Base-by-base conservation (phyloP, 2,329 filamentous ascomycete species). In the Neonectria hederae region DNA sequence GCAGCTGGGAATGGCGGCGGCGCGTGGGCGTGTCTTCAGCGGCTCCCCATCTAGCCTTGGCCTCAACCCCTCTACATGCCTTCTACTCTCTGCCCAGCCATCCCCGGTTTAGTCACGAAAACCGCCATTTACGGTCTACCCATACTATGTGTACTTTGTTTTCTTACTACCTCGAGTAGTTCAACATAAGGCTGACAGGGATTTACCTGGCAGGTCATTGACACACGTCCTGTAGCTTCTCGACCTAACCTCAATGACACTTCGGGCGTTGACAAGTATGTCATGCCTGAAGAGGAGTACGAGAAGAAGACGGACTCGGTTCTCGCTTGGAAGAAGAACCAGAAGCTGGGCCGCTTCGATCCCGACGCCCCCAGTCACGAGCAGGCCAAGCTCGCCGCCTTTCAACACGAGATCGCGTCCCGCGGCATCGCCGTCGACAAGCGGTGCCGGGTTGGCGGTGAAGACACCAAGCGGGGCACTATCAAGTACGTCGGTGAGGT, bases 321-420 rank as follows among this genome's bases (percentile, higher is more conserved):
- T 14, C 87, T 97, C 24, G 92, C 94, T 6, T 98, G 94, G 94
- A 99, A 99, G 82, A 95, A 92, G 81, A 83, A 89, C n/a, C 90
- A 97, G 79, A 94, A 97, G 77, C 87, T 98, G n/a, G 96, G 96
- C 54, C 92, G 96, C 38, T 99, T 99, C 80, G 93, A 98, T 76
- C 96, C 96, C 13, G 85, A 90, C 72, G 93, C 94, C 8, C 89
- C 92, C 19, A 88, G 84, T 65, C 87, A 91, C 22, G 90, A 94
- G 76, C 85, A 92, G 76, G 87, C 92, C 67, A 92, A 92, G 77
- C 82, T 92, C 62, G 85, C 87, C 17, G 89, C 90, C 42, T 85
- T 90, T 45, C 84, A 89, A 69, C 86, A 87, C 60, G 93, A 97
- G 75, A 84, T 97, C 68, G 82, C 86, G 68, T 85, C 86, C 59